A percentile compares a stretch with the other conserved stretches of the same genome.
phyloP scores from a whole-genome alignment of 1,284 basidiomycete species.

The Lignosus rhinocerotis region DNA sequence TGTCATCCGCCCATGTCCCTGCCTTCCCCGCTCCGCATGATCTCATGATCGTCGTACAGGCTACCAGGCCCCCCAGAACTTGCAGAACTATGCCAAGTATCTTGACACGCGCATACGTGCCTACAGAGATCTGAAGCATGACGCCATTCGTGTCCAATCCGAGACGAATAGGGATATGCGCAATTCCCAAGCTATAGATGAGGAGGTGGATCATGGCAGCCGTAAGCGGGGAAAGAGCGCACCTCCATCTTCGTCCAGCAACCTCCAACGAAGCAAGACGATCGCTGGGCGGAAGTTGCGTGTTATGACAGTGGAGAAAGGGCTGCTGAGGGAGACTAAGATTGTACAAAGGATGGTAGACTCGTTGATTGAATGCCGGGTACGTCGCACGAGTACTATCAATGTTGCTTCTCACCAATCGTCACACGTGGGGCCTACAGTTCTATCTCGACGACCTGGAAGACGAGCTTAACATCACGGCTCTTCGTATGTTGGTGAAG shows the following conservation, averaged over 20 bases:
- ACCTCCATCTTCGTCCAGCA: conserved; percentile 5
- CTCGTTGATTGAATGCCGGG: conserved; percentile 83
- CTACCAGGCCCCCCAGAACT: conserved; percentile 82
- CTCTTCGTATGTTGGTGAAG: conserved; percentile 95
- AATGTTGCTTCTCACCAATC: neutral
- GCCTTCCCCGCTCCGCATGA: conserved; percentile 5
- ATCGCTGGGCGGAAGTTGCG: conserved; percentile 83
- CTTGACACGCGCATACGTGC: conserved; percentile 89
- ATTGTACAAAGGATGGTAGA: conserved; percentile 90
- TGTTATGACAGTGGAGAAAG: conserved; percentile 94
- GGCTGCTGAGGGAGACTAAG: conserved; percentile 89
- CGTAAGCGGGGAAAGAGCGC: conserved; percentile 25
- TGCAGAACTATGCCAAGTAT: conserved; percentile 87
- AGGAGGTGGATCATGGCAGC: conserved; percentile 39
- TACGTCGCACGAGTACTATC: conserved; percentile 39
- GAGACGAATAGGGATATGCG: conserved; percentile 86
- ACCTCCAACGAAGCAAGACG: conserved; percentile 68
- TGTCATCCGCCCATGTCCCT: conserved; percentile 22
- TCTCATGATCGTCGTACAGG: conserved; percentile 46
- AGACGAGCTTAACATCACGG: conserved; percentile 89
- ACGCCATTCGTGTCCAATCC: conserved; percentile 88
- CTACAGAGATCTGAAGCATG: conserved; percentile 91
- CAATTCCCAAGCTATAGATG: conserved; percentile 60
- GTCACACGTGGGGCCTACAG: conserved; percentile 38
- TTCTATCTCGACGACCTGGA: conserved; percentile 94